Conservation (phyloP, 306 rosid genomes). For the Gastrolobium villosum region DNA sequence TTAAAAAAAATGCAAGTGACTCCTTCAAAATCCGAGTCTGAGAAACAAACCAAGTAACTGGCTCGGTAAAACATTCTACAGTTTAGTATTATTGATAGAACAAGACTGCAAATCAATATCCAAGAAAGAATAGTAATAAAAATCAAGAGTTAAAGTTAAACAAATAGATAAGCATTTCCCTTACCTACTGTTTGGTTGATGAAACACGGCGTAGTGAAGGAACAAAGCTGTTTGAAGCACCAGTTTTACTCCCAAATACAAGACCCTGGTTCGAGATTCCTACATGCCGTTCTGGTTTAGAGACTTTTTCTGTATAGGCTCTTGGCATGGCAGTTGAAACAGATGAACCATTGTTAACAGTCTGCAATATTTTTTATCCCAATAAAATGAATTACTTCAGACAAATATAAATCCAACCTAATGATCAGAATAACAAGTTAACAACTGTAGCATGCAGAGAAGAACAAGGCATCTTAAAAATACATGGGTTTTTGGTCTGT, state of each 20-base stretch:
- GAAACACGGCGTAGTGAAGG: conserved; percentile 61
- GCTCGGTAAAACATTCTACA: background rate
- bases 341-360: conserved; percentile 51
- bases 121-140: background rate
- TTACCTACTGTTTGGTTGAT: conserved; percentile 53
- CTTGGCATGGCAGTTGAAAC: conserved; percentile 35
- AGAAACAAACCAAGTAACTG: conserved; percentile 20
- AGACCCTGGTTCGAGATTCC: conserved; percentile 41
- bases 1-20: conserved; percentile 10
- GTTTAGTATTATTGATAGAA: background rate
- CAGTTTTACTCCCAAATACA: conserved; percentile 35
- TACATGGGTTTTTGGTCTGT: background rate
- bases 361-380: conserved; percentile 51
- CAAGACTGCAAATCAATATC: background rate
- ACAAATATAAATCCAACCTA: background rate
- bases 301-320: conserved; percentile 39
- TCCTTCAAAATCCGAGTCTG: conserved; percentile 23
- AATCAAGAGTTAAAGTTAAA: background rate
- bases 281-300: conserved; percentile 30
- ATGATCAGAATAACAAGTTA: background rate
- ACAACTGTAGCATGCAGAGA: conserved; percentile 21
- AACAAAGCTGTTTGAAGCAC: conserved; percentile 41
- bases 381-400: conserved; percentile 16
- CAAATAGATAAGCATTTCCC: background rate
- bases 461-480: background rate